Base-by-base conservation (phyloP, 163 green algal genomes). In the Coccomyxa subellipsoidea region DNA sequence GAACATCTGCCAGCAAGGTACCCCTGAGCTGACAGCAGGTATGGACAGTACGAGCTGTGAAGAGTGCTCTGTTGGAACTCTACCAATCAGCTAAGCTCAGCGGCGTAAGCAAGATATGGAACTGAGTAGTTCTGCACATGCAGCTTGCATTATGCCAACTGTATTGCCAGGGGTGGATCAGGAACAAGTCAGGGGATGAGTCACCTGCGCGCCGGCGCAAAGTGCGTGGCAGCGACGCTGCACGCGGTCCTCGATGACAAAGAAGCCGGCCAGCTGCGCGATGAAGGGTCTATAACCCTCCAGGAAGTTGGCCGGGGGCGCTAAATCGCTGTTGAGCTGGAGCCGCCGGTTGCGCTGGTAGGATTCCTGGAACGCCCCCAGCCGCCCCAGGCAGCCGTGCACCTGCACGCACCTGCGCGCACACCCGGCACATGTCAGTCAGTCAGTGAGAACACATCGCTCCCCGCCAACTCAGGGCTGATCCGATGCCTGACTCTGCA, bases 161-260 rank as follows among this genome's bases (percentile, higher is more conserved):
- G n/a, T n/a, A n/a, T n/a, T n/a, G n/a, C n/a, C n/a, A n/a, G n/a
- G n/a, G n/a, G n/a, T 59, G 4, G 47, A 59, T 1, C 21, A 59
- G 1, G 4, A 59, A 59, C 47, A 6, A n/a, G n/a, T 59, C 0
- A 59, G 4, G 23, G 21, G 47, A 59, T 59, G 5, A 59, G n/a
- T 27, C 29, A 84, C 73, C 73, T 77, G 53, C 54, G 69, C 69
- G 18, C 40, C 75, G 21, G 66, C 39, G 29, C 76, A 76, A 9
- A 78, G 38, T 3, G 53, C 77, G 25, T 35, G 54, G 37, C 35
- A 69, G 76, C 80, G 54, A 12, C 77, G 82, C 76, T 82, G 76
- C 70, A 90, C 84, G 23, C 82, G 77, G 12, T 90, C 87, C 81
- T 91, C 87, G 35, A 91, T 69, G 69, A 91, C n/a, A 40, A 90